Evolutionary conservation across 108 stramenopile genomes (phyloP).

Genomic region (Cylindrotheca closterium): DNA sequence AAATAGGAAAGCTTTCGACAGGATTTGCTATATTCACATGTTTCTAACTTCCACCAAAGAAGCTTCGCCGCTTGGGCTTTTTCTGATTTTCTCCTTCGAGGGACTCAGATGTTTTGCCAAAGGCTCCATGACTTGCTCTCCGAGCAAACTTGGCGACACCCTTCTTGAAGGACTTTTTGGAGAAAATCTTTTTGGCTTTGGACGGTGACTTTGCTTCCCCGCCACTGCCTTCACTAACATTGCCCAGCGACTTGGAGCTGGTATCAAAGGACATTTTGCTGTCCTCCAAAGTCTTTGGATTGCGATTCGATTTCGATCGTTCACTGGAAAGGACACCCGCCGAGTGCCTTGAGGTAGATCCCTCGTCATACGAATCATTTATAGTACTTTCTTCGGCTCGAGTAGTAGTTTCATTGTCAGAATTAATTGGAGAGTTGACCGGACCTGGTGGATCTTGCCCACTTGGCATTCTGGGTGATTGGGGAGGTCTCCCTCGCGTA

Average conservation of each 20-base stretch:
- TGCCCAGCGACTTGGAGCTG: background rate
- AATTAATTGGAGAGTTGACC: background rate
- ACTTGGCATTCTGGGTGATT: too few species aligned
- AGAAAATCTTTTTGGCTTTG: slow-evolving; percentile 1
- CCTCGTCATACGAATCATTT: background rate
- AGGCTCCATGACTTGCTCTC: slow-evolving; percentile 7
- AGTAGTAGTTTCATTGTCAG: background rate
- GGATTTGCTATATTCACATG: too few species aligned
- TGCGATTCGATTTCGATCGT: background rate
- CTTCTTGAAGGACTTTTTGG: slow-evolving; percentile 23
- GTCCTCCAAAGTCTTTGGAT: background rate
- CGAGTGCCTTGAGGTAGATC: background rate
- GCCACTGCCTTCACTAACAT: background rate
- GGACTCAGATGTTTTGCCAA: slow-evolving; percentile 13
- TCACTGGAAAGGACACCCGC: background rate
- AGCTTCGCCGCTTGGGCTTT: background rate
- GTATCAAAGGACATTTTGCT: background rate
- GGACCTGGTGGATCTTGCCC: too few species aligned
- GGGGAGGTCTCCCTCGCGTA: too few species aligned
- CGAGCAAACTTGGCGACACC: slow-evolving; percentile 19
- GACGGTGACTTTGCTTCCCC: background rate
- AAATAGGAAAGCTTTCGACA: too few species aligned
- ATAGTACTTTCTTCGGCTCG: background rate
- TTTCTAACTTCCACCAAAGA: too few species aligned
- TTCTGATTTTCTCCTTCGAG: background rate